Conservation (phyloP, 1,139 yeast species). For the Pichia sp. region DNA sequence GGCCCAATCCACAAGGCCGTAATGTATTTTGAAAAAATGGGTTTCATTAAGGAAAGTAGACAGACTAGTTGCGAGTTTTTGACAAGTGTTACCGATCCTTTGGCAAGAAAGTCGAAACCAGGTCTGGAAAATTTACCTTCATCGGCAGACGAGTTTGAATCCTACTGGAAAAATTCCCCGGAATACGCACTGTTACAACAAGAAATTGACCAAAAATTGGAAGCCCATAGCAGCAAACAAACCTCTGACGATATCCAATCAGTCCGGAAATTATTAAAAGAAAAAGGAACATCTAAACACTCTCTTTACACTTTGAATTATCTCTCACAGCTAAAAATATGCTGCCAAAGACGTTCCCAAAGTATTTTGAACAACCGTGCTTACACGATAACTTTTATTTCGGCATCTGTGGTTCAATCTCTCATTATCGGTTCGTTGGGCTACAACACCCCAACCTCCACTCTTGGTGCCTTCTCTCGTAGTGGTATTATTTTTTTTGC, state of each 20-base stretch:
- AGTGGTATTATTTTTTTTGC: constrained; percentile 42
- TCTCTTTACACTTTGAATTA: constrained; percentile 46
- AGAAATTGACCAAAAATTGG: constrained; percentile 28
- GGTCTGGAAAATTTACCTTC: constrained; percentile 42
- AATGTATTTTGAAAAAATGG: constrained; percentile 59
- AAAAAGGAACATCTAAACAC: constrained; percentile 31
- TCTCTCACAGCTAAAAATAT: constrained; percentile 42
- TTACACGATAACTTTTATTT: constrained; percentile 42
- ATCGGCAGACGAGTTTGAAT: constrained; percentile 44
- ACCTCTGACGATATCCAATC: constrained; percentile 31
- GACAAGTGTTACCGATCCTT: constrained; percentile 73
- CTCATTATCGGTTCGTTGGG: constrained; percentile 39
- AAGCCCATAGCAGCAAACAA: constrained; percentile 24
- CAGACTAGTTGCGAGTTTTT: constrained; percentile 82
- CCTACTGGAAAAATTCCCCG: constrained; percentile 43
- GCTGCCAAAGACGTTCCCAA: constrained; percentile 44
- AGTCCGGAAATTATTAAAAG: constrained; percentile 35
- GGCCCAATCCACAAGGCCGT: constrained; percentile 62
- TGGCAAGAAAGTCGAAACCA: constrained; percentile 35
- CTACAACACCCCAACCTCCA: constrained; percentile 33
- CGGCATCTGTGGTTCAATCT: constrained; percentile 46
- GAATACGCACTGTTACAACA: constrained; percentile 33
- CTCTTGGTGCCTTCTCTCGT: constrained; percentile 38
- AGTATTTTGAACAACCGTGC: constrained; percentile 46
- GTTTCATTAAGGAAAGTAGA: constrained; percentile 65